Base-by-base conservation (phyloP, 345 rosid genomes). In the Rhizophora mangle region DNA sequence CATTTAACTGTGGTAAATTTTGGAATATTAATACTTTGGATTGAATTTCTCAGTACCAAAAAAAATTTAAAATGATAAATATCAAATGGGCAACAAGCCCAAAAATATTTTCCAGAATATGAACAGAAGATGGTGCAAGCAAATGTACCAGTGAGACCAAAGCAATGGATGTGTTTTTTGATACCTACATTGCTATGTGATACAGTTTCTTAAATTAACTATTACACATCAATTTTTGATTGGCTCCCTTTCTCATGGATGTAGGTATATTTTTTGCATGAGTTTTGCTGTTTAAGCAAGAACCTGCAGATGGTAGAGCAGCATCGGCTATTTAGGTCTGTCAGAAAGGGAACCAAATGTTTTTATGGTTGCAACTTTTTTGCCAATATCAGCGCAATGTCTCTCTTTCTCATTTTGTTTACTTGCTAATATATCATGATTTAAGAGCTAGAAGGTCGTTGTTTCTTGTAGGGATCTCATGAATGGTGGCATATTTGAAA, bases 281-380 rank as follows among this genome's bases (percentile, higher is more conserved):
- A 94, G 69, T 94, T 88, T 81, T 94, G 97, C 76, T 80, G 88
- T 81, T 81, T 89, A 79, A 82, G 88, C 88, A 94, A 89, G 85
- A 87, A 87, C 79, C 82, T 90, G 71, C 98, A 87, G 75, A 86
- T 90, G 93, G 96, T 87, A 64, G 97, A 87, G 86, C 92, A 89
- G 81, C 85, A 92, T 70, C 93, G 90, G 66, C 82, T 94, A 59
- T 87, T 85, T 84, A 82, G 85, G 98, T 89, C 81, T 57, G 74
- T 64, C 68, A 55, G 49, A 68, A n/a, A 59, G 34, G 70, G 75
- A 63, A 60, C 66, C 66, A 39, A 46, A 39, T 61, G 37, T 70
- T 27, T 67, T 18, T 30, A 47, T 15, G 56, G 30, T 34, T 39
- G 34, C 59, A 47, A 34, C 68, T 31, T 21, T 51, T 22, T 21